Base-by-base conservation (phyloP, 306 rosid genomes). In the Vicia villosa region DNA sequence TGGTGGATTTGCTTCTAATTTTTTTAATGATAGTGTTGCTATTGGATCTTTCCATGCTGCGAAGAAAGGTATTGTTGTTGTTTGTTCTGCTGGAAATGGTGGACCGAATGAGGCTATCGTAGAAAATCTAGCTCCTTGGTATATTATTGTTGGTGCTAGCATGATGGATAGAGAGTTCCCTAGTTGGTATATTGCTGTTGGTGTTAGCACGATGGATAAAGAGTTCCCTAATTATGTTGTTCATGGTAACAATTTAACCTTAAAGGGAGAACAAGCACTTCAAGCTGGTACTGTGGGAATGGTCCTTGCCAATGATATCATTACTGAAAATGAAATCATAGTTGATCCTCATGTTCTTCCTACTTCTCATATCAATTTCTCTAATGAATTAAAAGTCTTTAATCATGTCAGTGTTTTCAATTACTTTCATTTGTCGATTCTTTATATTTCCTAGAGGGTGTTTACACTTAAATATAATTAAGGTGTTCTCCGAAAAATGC, bases 281-380 rank as follows among this genome's bases (percentile, higher is more conserved):
- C 73, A 82, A 37, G 96, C 91, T 3, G 97, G 98, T 6, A 97
- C 97, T 15, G 87, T 74, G 19, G 98, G 97, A 69, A 86, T 93
- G 96, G 68, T 93, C 75, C 97, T 93, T 28, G 96, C 91, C 15
- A 93, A 93, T 79, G 38, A n/a, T 59, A 74, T 51, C 15, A 12
- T n/a, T 21, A 67, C 0, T 10, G 96, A 89, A 42, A 93, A 93
- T 54, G 98, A 90, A 70, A 69, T 93, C 8, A 34, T 88, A 24
- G 88, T 97, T n/a, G 97, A 93, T 71, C 89, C 98, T 56, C 98
- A 93, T 75, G 49, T 93, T 22, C 98, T 93, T 63, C 91, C 97
- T 36, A 96, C 92, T 24, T 76, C 94, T 40, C 98, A 93, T 14
- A 76, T 90, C 81, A 90, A 77, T 63, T 90, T 70, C 74, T 66